phyloP scores from a whole-genome alignment of 306 rosid genomes.

The Prunus kanzakura region DNA sequence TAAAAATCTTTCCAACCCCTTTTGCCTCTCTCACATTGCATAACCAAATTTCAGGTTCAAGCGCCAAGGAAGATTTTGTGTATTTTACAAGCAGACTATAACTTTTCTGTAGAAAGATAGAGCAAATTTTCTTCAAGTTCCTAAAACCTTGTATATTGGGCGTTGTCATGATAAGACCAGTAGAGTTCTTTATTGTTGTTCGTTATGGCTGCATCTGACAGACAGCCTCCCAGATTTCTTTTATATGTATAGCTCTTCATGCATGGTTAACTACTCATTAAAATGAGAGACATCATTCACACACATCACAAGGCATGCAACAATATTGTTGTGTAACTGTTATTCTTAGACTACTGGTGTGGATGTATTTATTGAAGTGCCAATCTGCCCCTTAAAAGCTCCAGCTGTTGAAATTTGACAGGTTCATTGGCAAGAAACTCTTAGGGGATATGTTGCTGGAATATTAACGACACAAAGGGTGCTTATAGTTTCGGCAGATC shows the following conservation, averaged over 20 bases:
- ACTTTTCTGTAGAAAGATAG: not conserved
- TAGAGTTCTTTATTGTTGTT: not conserved
- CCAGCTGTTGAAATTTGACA: constrained; percentile 34
- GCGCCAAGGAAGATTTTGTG: not conserved
- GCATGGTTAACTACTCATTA: not conserved
- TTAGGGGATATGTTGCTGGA: constrained; percentile 92
- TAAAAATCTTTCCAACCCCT: not conserved
- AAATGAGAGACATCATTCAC: not conserved
- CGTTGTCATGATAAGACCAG: not conserved
- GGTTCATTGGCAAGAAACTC: constrained; percentile 99
- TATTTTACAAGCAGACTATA: not conserved
- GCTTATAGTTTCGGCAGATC: constrained; percentile 81
- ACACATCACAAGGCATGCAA: not conserved
- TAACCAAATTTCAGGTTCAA: not conserved
- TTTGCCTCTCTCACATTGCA: not conserved
- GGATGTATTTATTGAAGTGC: constrained; percentile 1
- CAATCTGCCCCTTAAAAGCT: constrained; percentile 20
- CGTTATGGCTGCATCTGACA: not conserved
- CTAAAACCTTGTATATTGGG: not conserved
- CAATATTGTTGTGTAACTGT: not conserved
- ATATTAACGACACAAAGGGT: constrained; percentile 82
- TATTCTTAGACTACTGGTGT: constrained; percentile 13
- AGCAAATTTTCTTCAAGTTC: not conserved
- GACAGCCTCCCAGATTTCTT: not conserved
- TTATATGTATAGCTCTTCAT: not conserved